Conservation (phyloP, 768 basidiomycete species). For the Termitomyces sp. region DNA sequence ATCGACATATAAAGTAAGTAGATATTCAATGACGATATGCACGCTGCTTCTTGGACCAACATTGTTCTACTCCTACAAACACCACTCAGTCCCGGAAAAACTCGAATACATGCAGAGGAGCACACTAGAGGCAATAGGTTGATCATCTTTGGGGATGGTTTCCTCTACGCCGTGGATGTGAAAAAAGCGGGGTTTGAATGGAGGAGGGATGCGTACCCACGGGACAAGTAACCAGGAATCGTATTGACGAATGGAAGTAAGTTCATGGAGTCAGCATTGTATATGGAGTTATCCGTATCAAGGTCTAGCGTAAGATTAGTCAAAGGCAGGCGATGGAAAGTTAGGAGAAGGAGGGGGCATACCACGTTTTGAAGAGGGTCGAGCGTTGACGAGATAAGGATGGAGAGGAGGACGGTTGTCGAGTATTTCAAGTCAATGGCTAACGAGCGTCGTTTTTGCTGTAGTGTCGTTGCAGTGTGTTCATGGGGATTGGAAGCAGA, state of each 20-base stretch:
- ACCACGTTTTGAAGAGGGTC: not conserved
- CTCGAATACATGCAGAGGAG: not conserved
- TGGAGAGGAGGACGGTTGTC: not conserved
- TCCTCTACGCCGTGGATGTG: too few relatives aligned
- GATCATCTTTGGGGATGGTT: too few relatives aligned
- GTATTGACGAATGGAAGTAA: too few relatives aligned
- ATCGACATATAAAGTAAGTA: not conserved
- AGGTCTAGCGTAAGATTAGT: not conserved
- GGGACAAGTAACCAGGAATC: too few relatives aligned
- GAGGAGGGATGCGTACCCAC: too few relatives aligned
- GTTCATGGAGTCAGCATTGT: too few relatives aligned
- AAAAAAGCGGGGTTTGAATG: too few relatives aligned
- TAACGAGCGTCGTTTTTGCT: too few relatives aligned
- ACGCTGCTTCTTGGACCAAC: not conserved
- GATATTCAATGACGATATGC: not conserved
- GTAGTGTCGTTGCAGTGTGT: too few relatives aligned
- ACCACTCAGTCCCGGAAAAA: not conserved
- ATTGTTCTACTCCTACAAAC: not conserved
- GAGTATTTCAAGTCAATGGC: not conserved
- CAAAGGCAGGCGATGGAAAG: not conserved
- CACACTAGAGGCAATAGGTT: not conserved
- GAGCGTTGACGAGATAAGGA: not conserved
- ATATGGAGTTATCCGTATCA: too few relatives aligned
- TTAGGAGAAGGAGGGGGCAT: not conserved
- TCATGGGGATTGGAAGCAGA: too few relatives aligned